These are phyloP conservation scores for Psilocybe subaeruginosa DNA, from an alignment of 768 basidiomycete species.

Conservation along the genomic window DNA sequence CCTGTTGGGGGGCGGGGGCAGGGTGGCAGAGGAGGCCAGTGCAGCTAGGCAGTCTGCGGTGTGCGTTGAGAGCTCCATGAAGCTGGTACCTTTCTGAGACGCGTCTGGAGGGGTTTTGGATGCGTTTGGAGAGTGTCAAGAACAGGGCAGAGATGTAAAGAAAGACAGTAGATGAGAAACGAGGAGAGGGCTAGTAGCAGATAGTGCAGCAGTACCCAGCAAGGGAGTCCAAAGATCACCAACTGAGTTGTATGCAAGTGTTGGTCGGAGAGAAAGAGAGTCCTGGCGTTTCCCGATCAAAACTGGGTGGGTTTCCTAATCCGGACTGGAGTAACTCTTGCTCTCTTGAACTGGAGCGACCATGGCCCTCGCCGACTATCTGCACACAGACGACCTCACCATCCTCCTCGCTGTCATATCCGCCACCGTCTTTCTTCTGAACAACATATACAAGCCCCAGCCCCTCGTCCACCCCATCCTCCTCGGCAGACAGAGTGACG, in stretches of 20 bases:
- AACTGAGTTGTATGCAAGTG: background rate
- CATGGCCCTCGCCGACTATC: conserved; percentile 40
- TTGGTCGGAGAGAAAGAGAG: background rate
- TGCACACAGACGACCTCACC: conserved; percentile 80
- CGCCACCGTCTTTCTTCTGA: conserved; percentile 75
- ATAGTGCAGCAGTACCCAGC: no score
- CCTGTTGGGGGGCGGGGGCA: background rate
- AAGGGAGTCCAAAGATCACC: no score
- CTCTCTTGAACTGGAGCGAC: background rate
- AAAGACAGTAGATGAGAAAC: no score
- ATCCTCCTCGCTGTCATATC: conserved; percentile 76
- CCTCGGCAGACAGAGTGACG: conserved; percentile 90
- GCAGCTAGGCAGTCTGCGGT: no score
- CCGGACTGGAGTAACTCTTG: background rate
- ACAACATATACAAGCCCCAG: conserved; percentile 79
- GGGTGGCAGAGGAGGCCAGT: background rate
- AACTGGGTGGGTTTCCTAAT: conserved; percentile 5
- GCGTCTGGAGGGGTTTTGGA: background rate
- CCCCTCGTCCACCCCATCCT: conserved; percentile 93
- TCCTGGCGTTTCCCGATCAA: background rate
- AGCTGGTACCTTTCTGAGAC: no score
- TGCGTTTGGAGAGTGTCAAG: background rate
- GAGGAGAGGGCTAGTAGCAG: no score
- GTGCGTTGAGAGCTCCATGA: no score
- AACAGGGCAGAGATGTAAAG: no score